These are phyloP conservation scores for Skeletonema potamos DNA, from an alignment of 108 stramenopile species.

Conservation along the genomic window DNA sequence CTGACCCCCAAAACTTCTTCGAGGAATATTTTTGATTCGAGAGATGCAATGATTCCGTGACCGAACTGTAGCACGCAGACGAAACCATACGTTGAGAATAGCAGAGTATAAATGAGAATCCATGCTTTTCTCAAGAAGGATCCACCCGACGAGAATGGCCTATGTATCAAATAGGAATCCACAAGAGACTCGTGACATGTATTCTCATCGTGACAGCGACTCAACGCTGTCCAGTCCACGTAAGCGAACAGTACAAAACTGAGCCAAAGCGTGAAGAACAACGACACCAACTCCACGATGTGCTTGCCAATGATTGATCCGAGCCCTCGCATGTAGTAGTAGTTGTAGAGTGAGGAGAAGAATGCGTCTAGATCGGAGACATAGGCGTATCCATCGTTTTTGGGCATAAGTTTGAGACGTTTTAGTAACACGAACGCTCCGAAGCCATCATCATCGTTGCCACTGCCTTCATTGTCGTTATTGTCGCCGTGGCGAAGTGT, in stretches of 20 bases:
- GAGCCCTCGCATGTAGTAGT: conserved; percentile 91
- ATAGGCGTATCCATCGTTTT: conserved; percentile 65
- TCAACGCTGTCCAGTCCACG: conserved; percentile 84
- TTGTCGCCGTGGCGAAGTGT: neutral
- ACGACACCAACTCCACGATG: conserved; percentile 74
- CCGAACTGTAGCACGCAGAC: conserved; percentile 54
- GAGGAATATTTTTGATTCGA: conserved; percentile 60
- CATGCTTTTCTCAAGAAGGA: conserved; percentile 39
- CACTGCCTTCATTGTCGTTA: neutral
- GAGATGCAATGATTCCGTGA: conserved; percentile 51
- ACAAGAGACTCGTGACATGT: conserved; percentile 64
- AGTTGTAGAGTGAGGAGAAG: conserved; percentile 84
- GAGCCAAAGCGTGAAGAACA: conserved; percentile 89
- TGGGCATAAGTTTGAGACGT: conserved; percentile 47
- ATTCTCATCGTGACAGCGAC: conserved; percentile 81
- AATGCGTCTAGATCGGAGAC: conserved; percentile 89
- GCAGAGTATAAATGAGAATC: conserved; percentile 53
- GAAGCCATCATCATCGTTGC: conserved; percentile 6
- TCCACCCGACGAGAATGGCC: conserved; percentile 27
- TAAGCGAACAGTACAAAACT: conserved; percentile 84
- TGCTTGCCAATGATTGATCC: conserved; percentile 82
- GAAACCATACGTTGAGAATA: conserved; percentile 67
- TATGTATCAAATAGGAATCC: conserved; percentile 33
- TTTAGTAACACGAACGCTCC: conserved; percentile 69
- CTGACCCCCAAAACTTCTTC: conserved; percentile 74